Percentiles rank a stretch among this genome's conserved stretches.
These are phyloP conservation scores for Wallacemonas rigidus DNA, from an alignment of 208 protist genomes.

Conservation along the genomic window DNA sequence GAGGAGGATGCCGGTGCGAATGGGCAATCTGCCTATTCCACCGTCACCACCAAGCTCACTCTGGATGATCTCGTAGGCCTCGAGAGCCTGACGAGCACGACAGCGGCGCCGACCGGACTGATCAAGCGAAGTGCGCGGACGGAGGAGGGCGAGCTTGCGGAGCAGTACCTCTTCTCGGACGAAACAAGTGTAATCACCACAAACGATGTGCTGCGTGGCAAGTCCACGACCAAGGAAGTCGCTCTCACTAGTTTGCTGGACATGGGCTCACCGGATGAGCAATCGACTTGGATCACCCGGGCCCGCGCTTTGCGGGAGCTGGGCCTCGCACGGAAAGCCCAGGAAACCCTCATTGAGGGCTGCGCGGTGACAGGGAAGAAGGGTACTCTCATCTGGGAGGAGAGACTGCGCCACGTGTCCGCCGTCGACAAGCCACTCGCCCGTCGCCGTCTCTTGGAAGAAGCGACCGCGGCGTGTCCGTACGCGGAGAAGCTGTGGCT, in stretches of 20 bases:
- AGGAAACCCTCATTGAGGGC: constrained; percentile 66
- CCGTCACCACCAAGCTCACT: constrained; percentile 31
- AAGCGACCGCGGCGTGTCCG: constrained; percentile 60
- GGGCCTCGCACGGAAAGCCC: constrained; percentile 63
- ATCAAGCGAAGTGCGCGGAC: constrained; percentile 69
- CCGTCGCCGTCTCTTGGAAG: constrained; percentile 61
- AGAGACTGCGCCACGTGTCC: constrained; percentile 49
- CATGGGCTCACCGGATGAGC: constrained; percentile 81
- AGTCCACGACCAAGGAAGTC: constrained; percentile 20
- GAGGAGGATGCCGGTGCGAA: not conserved
- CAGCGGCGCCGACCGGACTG: constrained; percentile 20
- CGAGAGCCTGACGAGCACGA: constrained; percentile 17
- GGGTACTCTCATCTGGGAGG: constrained; percentile 77
- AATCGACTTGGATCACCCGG: constrained; percentile 85
- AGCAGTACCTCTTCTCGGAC: constrained; percentile 73
- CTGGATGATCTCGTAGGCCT: constrained; percentile 48
- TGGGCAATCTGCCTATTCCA: not conserved
- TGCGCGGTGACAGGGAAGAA: constrained; percentile 61
- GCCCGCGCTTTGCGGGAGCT: constrained; percentile 72
- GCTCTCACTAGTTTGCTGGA: constrained; percentile 52
- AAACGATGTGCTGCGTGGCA: constrained; percentile 60
- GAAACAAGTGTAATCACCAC: constrained; percentile 67
- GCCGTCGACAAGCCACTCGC: constrained; percentile 32
- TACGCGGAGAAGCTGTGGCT: constrained; percentile 71
- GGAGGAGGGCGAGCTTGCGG: constrained; percentile 63